Evolutionary conservation across 495 filamentous ascomycete genomes (phyloP).

Genomic region (Podospora tetraspora): DNA sequence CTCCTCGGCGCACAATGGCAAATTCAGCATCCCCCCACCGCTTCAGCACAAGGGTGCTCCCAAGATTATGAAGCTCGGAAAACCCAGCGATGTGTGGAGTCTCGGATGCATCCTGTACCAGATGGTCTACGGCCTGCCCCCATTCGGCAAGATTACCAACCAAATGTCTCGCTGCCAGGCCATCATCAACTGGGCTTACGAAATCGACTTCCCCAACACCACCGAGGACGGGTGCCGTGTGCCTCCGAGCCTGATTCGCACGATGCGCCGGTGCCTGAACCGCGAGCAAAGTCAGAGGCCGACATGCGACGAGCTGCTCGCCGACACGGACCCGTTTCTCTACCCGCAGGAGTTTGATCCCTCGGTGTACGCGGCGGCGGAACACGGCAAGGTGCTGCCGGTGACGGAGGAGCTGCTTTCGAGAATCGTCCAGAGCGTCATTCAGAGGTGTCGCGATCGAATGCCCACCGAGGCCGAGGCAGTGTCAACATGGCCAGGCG

Average conservation of each 20-base stretch:
- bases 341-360: conserved; percentile 59
- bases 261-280: conserved; percentile 72
- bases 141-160: conserved; percentile 86
- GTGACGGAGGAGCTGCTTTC: conserved; percentile 72
- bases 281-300: conserved; percentile 73
- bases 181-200: conserved; percentile 81
- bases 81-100: conserved; percentile 93
- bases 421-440: conserved; percentile 70
- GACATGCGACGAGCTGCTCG: conserved; percentile 69
- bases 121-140: conserved; percentile 90
- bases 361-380: conserved; percentile 32
- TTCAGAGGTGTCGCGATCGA: conserved; percentile 63
- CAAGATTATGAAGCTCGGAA: conserved; percentile 91
- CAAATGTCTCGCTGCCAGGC: conserved; percentile 69
- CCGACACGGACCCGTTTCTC: conserved; percentile 69
- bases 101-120: conserved; percentile 95
- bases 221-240: conserved; percentile 71
- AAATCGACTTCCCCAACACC: conserved; percentile 71
- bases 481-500: conserved; percentile 60
- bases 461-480: conserved; percentile 66
- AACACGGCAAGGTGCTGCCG: conserved; percentile 56
- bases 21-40: conserved; percentile 42
- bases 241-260: conserved; percentile 63
- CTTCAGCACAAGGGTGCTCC: conserved; percentile 44
- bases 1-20: conserved; percentile 35